phyloP scores from a whole-genome alignment of 805 yeast species.

The Kodamaea kaohsiungensis region DNA sequence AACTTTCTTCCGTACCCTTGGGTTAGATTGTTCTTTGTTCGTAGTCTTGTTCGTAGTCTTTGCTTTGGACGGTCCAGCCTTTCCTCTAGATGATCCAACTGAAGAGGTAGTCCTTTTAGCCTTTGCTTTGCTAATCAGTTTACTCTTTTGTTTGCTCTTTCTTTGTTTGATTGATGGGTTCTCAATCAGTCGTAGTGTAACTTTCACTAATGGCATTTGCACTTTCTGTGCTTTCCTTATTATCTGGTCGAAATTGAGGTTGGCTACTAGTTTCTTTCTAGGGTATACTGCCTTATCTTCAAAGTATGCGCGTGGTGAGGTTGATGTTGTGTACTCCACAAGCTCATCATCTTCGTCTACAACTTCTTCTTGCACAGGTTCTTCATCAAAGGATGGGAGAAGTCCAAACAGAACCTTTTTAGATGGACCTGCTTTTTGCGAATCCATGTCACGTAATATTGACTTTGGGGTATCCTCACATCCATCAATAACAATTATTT shows the following conservation, averaged over 20 bases:
- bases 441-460: not conserved
- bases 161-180: not conserved
- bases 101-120: not conserved
- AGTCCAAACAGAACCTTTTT: conserved; percentile 15
- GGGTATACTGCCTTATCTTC: conserved; percentile 22
- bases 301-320: conserved; percentile 29
- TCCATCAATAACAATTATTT: conserved; percentile 26
- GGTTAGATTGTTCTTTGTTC: not conserved
- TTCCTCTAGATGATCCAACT: not conserved
- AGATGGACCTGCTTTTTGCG: not conserved
- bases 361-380: conserved; percentile 7
- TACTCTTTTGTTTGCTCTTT: not conserved
- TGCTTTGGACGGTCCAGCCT: not conserved
- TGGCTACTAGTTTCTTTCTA: conserved; percentile 30
- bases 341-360: conserved; percentile 8
- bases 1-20: conserved; percentile 13
- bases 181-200: not conserved
- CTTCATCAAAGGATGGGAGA: conserved; percentile 20
- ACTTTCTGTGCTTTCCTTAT: conserved; percentile 19
- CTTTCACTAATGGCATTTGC: not conserved
- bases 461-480: conserved; percentile 15
- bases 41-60: not conserved
- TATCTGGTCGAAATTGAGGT: conserved; percentile 30
- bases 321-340: conserved; percentile 24
- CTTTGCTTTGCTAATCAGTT: not conserved